Evolutionary conservation across 2,329 filamentous ascomycete genomes (phyloP).

Genomic region (Ophiostoma angusticollis): DNA sequence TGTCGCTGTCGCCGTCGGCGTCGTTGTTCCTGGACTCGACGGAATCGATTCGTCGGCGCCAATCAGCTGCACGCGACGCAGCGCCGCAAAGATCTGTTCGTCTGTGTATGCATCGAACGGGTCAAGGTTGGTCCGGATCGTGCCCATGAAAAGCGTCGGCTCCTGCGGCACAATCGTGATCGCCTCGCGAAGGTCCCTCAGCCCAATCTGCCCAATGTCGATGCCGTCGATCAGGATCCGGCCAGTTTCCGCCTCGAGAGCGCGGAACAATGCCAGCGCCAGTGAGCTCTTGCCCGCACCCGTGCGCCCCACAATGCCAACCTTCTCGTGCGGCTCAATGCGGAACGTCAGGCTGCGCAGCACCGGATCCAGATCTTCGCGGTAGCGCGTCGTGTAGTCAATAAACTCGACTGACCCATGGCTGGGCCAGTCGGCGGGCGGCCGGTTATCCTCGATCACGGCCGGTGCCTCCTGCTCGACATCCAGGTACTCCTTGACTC

Average conservation of each 20-base stretch:
- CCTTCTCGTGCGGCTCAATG: constrained; percentile 76
- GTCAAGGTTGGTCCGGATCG: constrained; percentile 83
- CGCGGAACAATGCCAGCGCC: constrained; percentile 83
- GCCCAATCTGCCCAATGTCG: constrained; percentile 79
- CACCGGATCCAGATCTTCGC: constrained; percentile 76
- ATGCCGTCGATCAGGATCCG: constrained; percentile 83
- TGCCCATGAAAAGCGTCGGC: constrained; percentile 85
- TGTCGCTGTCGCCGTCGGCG: constrained; percentile 16
- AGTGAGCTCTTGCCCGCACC: constrained; percentile 95
- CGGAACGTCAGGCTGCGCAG: constrained; percentile 75
- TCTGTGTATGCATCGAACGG: constrained; percentile 84
- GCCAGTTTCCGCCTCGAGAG: constrained; percentile 79
- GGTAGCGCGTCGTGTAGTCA: constrained; percentile 79
- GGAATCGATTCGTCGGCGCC: constrained; percentile 37
- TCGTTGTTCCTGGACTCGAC: constrained; percentile 11
- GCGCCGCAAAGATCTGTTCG: constrained; percentile 74
- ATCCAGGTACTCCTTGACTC: constrained; percentile 92
- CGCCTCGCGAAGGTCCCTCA: constrained; percentile 83
- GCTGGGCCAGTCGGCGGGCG: constrained; percentile 70
- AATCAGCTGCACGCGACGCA: constrained; percentile 82
- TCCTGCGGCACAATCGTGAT: constrained; percentile 98
- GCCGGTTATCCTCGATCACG: constrained; percentile 65
- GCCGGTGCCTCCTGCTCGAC: constrained; percentile 84
- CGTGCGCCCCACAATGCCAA: constrained; percentile 90
- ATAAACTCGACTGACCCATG: constrained; percentile 79